These are phyloP conservation scores for Lepiota subincarnata DNA, from an alignment of 768 basidiomycete genomes.

Conservation along the genomic window DNA sequence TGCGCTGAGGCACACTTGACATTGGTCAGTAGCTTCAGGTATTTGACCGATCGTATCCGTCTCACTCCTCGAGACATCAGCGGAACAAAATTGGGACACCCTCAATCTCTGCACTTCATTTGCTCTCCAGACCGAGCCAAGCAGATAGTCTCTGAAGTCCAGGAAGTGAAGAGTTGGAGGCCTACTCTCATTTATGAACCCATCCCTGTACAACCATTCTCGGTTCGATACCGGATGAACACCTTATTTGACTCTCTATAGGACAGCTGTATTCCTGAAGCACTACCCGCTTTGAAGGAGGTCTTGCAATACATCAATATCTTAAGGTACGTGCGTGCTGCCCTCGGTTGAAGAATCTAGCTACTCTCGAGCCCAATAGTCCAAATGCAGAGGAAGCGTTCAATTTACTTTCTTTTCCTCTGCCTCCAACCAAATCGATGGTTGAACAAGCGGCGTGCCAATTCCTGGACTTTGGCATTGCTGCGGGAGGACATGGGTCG, in stretches of 20 bases:
- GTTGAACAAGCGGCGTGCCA: slow-evolving; percentile 65
- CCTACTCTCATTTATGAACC: slow-evolving; percentile 80
- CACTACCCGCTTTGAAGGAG: slow-evolving; percentile 61
- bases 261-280: slow-evolving; percentile 77
- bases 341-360: background rate
- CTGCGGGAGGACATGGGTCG: slow-evolving; percentile 42
- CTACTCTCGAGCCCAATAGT: slow-evolving; percentile 30
- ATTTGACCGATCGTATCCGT: slow-evolving; percentile 66
- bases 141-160: slow-evolving; percentile 62
- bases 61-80: slow-evolving; percentile 68
- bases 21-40: slow-evolving; percentile 57
- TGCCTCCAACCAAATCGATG: slow-evolving; percentile 41
- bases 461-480: slow-evolving; percentile 62
- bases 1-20: background rate
- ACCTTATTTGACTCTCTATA: slow-evolving; percentile 22
- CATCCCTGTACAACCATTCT: slow-evolving; percentile 54
- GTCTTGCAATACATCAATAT: slow-evolving; percentile 59
- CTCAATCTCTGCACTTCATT: slow-evolving; percentile 72
- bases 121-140: slow-evolving; percentile 76
- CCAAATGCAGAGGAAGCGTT: slow-evolving; percentile 88
- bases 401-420: slow-evolving; percentile 51
- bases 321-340: slow-evolving; percentile 50
- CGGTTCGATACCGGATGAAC: background rate
- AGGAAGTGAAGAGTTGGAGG: slow-evolving; percentile 49
- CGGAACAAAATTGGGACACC: slow-evolving; percentile 44